phyloP scores from a whole-genome alignment of 495 filamentous ascomycete genomes.

The Podospora australis region DNA sequence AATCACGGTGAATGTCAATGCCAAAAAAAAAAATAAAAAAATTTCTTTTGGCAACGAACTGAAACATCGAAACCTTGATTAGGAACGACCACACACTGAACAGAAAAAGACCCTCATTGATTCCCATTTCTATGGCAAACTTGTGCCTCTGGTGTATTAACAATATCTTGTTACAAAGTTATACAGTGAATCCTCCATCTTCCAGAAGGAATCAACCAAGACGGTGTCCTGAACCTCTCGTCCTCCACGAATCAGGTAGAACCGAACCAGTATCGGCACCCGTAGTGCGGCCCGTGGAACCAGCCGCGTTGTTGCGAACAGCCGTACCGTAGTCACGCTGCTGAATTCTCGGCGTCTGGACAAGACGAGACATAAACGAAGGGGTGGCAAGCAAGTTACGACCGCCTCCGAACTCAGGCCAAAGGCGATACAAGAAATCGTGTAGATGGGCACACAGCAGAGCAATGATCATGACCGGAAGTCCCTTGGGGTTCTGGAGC shows the following conservation, averaged over 20 bases:
- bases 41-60: too few species aligned
- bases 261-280: constrained; percentile 31
- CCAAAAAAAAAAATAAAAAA: too few species aligned
- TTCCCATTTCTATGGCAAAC: too few species aligned
- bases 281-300: constrained; percentile 29
- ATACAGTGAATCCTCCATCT: background rate
- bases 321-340: constrained; percentile 56
- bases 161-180: background rate
- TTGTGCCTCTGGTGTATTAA: too few species aligned
- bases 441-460: constrained; percentile 77
- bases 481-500: constrained; percentile 44
- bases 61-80: too few species aligned
- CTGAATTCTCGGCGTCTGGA: constrained; percentile 40
- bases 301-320: constrained; percentile 22
- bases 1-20: too few species aligned
- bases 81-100: too few species aligned
- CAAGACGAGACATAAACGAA: constrained; percentile 54
- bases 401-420: constrained; percentile 77
- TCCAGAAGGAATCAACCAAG: constrained; percentile 47
- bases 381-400: constrained; percentile 66
- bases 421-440: constrained; percentile 77
- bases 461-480: constrained; percentile 53
- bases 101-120: too few species aligned
- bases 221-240: constrained; percentile 59
- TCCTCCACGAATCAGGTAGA: constrained; percentile 56